Base-by-base conservation (phyloP, 441 rosid species). In the Brassica hybrid region DNA sequence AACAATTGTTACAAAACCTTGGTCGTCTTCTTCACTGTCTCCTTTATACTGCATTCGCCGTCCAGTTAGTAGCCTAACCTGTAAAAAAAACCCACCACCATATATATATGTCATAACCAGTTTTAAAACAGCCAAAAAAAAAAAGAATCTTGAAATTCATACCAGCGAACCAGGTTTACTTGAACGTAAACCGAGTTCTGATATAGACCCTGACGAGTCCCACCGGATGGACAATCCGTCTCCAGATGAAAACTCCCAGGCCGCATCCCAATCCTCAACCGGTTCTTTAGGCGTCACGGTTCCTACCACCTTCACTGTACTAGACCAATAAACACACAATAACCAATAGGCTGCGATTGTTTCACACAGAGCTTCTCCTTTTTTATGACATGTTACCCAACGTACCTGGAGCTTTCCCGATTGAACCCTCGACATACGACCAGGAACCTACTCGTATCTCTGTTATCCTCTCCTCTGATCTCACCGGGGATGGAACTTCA, bases 381-480 rank as follows among this genome's bases (percentile, higher is more conserved):
- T 3, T n/a, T n/a, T 30, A n/a, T n/a, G n/a, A n/a, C n/a, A n/a
- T n/a, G n/a, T n/a, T n/a, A n/a, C n/a, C n/a, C 30, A 74, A 81
- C 88, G 80, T 88, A 93, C 99, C 96, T 72, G 98, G 99, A 76
- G 94, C 96, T 90, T 77, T 90, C 38, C 97, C 99, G 13, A 87
- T 93, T 6, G 97, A 91, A 71, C 96, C 98, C 2, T 88, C 94
- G 0, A 93, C 82, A 62, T 91, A 93, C 23, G 92, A 88, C 98
- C 99, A 94, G 76, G 91, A 81, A 68, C 99, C 99, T 87, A 89
- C 94, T 0, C 96, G 87, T 45, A 94, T 84, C 81, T 94, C 99
- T 16, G 81, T 89, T 64, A 91, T 86, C 75, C 88, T 77, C 32
- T 93, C 96, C 73, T 86, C 94, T 89, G 93, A 83, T 62, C 77